Conservation (phyloP, 129 eudicot species). For the Ambrosia trifida region DNA sequence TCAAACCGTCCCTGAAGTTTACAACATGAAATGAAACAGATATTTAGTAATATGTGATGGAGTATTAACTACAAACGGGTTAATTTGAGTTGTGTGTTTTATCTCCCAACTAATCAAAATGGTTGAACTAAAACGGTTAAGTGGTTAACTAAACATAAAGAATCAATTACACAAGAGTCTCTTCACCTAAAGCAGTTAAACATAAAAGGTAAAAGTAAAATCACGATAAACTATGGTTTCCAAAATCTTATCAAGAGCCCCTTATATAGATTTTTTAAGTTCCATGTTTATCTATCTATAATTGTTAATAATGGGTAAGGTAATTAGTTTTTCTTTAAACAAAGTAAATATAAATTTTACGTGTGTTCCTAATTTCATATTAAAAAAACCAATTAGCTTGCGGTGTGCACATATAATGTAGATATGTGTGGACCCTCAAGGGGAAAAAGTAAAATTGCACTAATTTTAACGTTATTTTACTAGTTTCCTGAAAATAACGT, state of each 20-base stretch:
- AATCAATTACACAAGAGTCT: neutral
- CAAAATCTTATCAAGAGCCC: neutral
- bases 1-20: conserved; percentile 83
- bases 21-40: conserved; percentile 9
- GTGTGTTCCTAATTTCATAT: neutral
- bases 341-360: neutral
- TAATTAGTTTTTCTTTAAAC: neutral
- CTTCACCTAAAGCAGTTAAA: neutral
- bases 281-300: neutral
- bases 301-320: neutral
- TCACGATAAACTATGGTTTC: neutral
- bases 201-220: neutral
- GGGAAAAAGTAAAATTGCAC: too few species aligned
- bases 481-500: too few species aligned
- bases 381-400: neutral
- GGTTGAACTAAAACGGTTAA: neutral
- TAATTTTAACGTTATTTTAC: too few species aligned
- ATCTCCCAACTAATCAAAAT: neutral
- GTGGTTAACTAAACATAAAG: neutral
- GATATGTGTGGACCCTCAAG: too few species aligned
- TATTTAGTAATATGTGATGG: neutral
- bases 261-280: neutral
- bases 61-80: neutral
- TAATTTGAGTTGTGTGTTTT: conserved; percentile 1
- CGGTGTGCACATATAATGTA: too few species aligned